Conservation (phyloP, 2,329 filamentous ascomycete species). For the Calonectria leucothoes region DNA sequence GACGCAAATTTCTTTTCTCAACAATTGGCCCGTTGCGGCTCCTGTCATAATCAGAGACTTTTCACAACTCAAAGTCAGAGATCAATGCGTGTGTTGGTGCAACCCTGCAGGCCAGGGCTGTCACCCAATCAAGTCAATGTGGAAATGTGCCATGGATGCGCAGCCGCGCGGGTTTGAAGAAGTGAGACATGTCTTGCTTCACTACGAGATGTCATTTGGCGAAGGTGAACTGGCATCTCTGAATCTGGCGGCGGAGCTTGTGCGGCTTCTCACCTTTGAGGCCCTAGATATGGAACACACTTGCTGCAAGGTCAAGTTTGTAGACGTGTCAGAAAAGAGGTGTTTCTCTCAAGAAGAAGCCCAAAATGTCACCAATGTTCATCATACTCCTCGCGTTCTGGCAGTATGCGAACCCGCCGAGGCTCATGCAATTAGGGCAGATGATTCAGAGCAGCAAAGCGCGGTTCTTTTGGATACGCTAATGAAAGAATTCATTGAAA, state of each 20-base stretch:
- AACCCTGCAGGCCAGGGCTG: not conserved
- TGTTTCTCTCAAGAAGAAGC: not conserved
- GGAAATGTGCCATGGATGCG: not conserved
- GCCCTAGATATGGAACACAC: slow-evolving; percentile 6
- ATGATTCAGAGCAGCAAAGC: not conserved
- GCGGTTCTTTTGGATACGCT: not conserved
- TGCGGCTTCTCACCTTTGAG: slow-evolving; percentile 4
- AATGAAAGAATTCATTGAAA: not conserved
- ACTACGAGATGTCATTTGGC: not conserved
- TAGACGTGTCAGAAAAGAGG: not conserved
- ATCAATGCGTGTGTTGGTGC: slow-evolving; percentile 1
- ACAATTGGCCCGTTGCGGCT: not conserved
- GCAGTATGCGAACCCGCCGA: not conserved
- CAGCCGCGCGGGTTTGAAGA: no score
- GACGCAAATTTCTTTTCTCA: not conserved
- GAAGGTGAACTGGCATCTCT: not conserved
- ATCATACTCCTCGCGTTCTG: not conserved
- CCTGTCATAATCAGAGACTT: not conserved
- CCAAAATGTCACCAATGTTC: not conserved
- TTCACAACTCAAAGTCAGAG: not conserved
- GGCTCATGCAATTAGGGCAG: not conserved
- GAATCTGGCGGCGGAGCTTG: not conserved
- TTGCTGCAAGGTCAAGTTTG: not conserved
- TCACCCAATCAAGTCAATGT: not conserved
- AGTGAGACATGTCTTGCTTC: not conserved